Percentiles rank a stretch among this genome's conserved stretches.
phyloP scores from a whole-genome alignment of 1,284 basidiomycete species.

The Ganoderma lucidum region DNA sequence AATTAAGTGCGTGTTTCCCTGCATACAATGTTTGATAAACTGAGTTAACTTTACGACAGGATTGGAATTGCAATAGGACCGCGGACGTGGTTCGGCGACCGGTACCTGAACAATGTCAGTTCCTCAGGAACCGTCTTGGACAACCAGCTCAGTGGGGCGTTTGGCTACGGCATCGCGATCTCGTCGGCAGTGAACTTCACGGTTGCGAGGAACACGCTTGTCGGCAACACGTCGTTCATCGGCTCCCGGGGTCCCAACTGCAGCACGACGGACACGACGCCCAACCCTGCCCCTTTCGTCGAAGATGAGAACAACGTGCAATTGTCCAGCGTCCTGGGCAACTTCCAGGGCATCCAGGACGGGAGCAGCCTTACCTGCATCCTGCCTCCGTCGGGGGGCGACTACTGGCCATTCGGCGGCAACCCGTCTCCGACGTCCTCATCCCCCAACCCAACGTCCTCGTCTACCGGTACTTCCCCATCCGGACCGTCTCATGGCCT shows the following conservation, averaged over 20 bases:
- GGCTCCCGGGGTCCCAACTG: conserved; percentile 78
- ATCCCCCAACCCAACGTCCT: conserved; percentile 5
- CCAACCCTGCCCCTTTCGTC: conserved; percentile 66
- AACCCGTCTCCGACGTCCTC: conserved; percentile 48
- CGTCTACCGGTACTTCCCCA: background rate
- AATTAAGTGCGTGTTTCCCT: conserved; percentile 62
- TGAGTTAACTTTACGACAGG: conserved; percentile 40
- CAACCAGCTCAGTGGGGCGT: conserved; percentile 78
- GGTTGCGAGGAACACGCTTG: conserved; percentile 67
- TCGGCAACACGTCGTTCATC: conserved; percentile 82
- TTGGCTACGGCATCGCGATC: conserved; percentile 75
- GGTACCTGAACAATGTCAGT: conserved; percentile 67
- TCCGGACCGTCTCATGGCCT: conserved; percentile 27
- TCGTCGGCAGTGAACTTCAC: conserved; percentile 73
- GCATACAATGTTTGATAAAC: conserved; percentile 3
- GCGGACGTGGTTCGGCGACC: conserved; percentile 77
- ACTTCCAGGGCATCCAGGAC: conserved; percentile 60
- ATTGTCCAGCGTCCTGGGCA: conserved; percentile 54
- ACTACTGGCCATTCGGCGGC: conserved; percentile 76
- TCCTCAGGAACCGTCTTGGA: conserved; percentile 65
- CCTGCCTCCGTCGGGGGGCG: conserved; percentile 68
- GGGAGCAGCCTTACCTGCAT: conserved; percentile 72
- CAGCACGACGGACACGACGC: conserved; percentile 56
- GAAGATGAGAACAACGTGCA: conserved; percentile 55
- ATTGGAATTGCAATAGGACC: conserved; percentile 84